These are phyloP conservation scores for Gossypium trilobum DNA, from an alignment of 441 rosid species.

Conservation along the genomic window DNA sequence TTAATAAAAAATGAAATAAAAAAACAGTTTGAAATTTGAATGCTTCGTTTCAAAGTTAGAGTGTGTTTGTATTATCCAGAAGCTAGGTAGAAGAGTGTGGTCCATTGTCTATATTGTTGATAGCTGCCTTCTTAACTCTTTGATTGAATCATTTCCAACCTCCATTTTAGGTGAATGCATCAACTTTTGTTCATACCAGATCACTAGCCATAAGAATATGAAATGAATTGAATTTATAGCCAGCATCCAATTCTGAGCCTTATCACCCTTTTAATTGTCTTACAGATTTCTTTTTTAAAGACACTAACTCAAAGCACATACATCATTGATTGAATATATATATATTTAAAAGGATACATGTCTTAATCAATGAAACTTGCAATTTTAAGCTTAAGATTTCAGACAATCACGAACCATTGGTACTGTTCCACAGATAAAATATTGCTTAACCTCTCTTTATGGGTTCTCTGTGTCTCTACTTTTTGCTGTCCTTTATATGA, in stretches of 20 bases:
- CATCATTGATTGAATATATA: not conserved
- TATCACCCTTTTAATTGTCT: not conserved
- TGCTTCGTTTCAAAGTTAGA: not conserved
- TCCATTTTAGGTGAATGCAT: constrained; percentile 2
- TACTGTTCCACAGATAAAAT: constrained; percentile 1
- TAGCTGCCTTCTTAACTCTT: constrained; percentile 12
- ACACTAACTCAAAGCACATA: not conserved
- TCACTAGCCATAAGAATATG: not conserved
- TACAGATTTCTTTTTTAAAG: not conserved
- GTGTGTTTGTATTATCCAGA: not conserved
- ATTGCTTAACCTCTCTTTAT: not conserved
- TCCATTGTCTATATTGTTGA: constrained; percentile 8
- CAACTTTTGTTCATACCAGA: not conserved
- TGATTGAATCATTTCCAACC: constrained; percentile 2
- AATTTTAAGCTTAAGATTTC: not conserved
- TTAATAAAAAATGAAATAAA: not conserved
- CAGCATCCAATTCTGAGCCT: not conserved
- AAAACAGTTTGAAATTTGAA: constrained; percentile 7
- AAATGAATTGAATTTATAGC: not conserved
- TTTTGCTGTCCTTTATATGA: not conserved
- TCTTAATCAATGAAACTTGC: not conserved
- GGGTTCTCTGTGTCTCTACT: not conserved
- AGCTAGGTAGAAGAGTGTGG: constrained; percentile 5
- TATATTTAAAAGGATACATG: not conserved
- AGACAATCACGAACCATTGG: not conserved